These are phyloP conservation scores for Blastomyces emzantsi DNA, from an alignment of 2,329 filamentous ascomycete genomes.

Conservation along the genomic window DNA sequence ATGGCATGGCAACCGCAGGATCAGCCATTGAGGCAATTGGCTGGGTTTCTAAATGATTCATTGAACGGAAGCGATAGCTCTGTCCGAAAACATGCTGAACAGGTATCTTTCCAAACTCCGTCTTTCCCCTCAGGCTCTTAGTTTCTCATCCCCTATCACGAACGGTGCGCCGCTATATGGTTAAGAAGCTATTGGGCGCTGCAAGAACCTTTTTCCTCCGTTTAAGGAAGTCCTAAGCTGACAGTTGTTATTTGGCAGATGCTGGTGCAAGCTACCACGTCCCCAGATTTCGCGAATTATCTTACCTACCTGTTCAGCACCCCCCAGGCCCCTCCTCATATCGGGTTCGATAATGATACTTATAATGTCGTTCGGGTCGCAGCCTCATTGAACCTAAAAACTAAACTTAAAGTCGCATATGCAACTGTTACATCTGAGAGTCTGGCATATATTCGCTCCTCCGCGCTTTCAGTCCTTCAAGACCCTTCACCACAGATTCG, in stretches of 20 bases:
- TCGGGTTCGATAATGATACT: constrained; percentile 52
- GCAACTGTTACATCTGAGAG: constrained; percentile 65
- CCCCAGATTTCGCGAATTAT: constrained; percentile 95
- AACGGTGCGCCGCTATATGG: background rate
- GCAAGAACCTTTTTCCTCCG: background rate
- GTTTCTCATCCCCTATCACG: background rate
- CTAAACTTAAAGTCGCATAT: constrained; percentile 70
- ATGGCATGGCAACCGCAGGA: constrained; percentile 93
- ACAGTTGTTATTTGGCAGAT: constrained; percentile 50
- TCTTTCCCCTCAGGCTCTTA: constrained; percentile 6
- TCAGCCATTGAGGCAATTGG: constrained; percentile 81
- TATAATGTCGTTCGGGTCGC: constrained; percentile 71
- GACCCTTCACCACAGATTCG: constrained; percentile 76
- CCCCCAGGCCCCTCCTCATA: constrained; percentile 46
- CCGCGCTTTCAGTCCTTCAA: constrained; percentile 68
- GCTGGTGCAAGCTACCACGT: constrained; percentile 78
- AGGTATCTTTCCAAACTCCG: constrained; percentile 50
- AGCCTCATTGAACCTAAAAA: constrained; percentile 91
- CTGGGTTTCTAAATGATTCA: constrained; percentile 82
- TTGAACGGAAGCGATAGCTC: constrained; percentile 71
- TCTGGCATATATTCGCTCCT: constrained; percentile 67
- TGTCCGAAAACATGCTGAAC: constrained; percentile 81
- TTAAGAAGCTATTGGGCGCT: background rate
- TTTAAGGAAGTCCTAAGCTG: background rate
- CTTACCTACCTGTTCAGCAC: constrained; percentile 83